A percentile compares a stretch with the other conserved stretches of the same genome.
Evolutionary conservation across 345 rosid species (phyloP).

Genomic region (Odontarrhena argentea): DNA sequence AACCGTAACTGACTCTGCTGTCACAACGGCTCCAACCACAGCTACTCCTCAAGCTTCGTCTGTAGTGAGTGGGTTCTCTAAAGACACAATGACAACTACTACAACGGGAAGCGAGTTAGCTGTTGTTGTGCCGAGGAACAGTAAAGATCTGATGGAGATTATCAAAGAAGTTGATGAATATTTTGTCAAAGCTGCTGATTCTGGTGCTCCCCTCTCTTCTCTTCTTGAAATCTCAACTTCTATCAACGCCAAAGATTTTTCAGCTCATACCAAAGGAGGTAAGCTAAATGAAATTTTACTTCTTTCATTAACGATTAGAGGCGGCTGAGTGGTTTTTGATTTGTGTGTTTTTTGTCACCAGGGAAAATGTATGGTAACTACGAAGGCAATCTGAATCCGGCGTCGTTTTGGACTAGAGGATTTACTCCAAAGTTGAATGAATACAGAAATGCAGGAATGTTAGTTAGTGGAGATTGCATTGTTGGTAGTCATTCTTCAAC

Average conservation of each 20-base stretch:
- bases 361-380: slow-evolving; percentile 47
- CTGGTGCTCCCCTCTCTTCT: slow-evolving; percentile 65
- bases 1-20: slow-evolving; percentile 44
- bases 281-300: not conserved
- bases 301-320: not conserved
- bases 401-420: slow-evolving; percentile 70
- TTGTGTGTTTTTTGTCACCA: slow-evolving; percentile 14
- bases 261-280: slow-evolving; percentile 65
- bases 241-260: slow-evolving; percentile 33
- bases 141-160: slow-evolving; percentile 83
- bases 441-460: slow-evolving; percentile 45
- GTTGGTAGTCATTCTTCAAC: slow-evolving; percentile 76
- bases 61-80: slow-evolving; percentile 63
- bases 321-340: not conserved
- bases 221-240: slow-evolving; percentile 68
- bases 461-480: slow-evolving; percentile 27
- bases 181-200: slow-evolving; percentile 78
- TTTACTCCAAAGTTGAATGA: slow-evolving; percentile 59
- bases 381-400: slow-evolving; percentile 63
- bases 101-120: slow-evolving; percentile 68
- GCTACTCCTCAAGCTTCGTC: slow-evolving; percentile 58
- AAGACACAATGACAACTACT: slow-evolving; percentile 49
- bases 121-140: slow-evolving; percentile 75
- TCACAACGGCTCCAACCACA: slow-evolving; percentile 46
- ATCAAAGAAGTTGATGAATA: slow-evolving; percentile 92